Conservation (phyloP, 768 basidiomycete genomes). For the Leccinum aurantiacum region DNA sequence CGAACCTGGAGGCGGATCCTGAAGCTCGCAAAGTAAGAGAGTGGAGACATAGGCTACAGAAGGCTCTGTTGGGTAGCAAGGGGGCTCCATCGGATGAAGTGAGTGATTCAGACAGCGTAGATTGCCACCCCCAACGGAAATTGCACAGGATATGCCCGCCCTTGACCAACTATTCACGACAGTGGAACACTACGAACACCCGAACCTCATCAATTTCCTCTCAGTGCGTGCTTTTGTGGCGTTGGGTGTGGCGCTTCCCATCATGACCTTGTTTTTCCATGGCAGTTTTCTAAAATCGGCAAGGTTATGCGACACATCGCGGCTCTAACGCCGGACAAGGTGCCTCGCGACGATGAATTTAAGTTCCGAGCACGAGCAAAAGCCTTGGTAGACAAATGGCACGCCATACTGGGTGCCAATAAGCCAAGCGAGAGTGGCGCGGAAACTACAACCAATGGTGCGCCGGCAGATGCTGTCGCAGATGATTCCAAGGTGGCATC, state of each 20-base stretch:
- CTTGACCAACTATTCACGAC: conserved; percentile 71
- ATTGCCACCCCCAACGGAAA: conserved; percentile 10
- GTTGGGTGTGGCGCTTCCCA: conserved; percentile 2
- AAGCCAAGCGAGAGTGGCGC: conserved; percentile 33
- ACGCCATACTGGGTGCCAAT: conserved; percentile 37
- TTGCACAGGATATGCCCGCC: conserved; percentile 68
- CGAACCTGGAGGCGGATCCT: conserved; percentile 50
- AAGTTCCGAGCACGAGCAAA: conserved; percentile 51
- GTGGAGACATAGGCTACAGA: conserved; percentile 92
- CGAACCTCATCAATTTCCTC: conserved; percentile 73
- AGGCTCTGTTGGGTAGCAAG: conserved; percentile 75
- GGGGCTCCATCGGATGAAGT: conserved; percentile 65
- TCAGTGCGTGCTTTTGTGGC: conserved; percentile 39
- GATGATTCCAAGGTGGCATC: conserved; percentile 24
- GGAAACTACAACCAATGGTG: conserved; percentile 29
- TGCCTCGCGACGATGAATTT: conserved; percentile 53
- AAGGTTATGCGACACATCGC: conserved; percentile 66
- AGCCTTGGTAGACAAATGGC: conserved; percentile 49
- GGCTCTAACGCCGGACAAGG: conserved; percentile 39
- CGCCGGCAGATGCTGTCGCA: conserved; percentile 18
- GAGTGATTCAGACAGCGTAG: conserved; percentile 19
- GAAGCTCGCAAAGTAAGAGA: conserved; percentile 78
- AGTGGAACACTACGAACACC: conserved; percentile 73
- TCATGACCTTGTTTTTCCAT: conserved; percentile 10
- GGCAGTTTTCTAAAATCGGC: conserved; percentile 48